Evolutionary conservation across 2,329 filamentous ascomycete genomes (phyloP).

Genomic region (Apiospora arundinis): DNA sequence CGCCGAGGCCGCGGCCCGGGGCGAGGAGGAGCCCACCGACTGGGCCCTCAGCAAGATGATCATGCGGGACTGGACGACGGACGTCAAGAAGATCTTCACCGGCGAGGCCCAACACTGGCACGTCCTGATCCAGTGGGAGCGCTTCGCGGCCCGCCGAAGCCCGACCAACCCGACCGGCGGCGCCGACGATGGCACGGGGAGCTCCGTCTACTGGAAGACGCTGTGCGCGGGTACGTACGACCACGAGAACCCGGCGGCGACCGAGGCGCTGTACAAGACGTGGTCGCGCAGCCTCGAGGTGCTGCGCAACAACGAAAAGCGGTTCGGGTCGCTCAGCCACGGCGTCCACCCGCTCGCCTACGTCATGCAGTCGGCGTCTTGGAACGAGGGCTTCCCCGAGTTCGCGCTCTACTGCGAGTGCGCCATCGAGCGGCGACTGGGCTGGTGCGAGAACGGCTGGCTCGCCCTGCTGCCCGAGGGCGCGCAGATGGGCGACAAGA

Average conservation of each 20-base stretch:
- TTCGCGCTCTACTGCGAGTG: conserved; percentile 21
- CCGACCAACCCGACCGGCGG: not conserved
- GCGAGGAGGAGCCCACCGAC: not conserved
- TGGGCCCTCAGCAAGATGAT: not conserved
- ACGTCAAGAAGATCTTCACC: not conserved
- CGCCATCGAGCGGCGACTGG: conserved; percentile 20
- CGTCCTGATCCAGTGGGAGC: conserved; percentile 3
- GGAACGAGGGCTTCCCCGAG: not conserved
- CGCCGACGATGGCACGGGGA: not conserved
- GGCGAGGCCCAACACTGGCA: not conserved
- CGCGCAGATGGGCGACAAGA: not conserved
- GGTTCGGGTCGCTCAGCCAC: not conserved
- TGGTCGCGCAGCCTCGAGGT: conserved; percentile 18
- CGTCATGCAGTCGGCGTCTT: not conserved
- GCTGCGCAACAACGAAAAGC: not conserved
- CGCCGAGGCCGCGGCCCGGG: not conserved
- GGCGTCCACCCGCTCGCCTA: not conserved
- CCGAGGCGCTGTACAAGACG: not conserved
- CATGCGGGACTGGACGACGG: not conserved
- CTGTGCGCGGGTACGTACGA: conserved; percentile 16
- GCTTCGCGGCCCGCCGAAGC: not conserved
- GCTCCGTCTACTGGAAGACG: conserved; percentile 20
- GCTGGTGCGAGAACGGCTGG: conserved; percentile 20
- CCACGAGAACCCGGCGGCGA: not conserved
- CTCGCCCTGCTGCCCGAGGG: conserved; percentile 20